Conservation (phyloP, 75 land plant species). For the Picea sitchensis region DNA sequence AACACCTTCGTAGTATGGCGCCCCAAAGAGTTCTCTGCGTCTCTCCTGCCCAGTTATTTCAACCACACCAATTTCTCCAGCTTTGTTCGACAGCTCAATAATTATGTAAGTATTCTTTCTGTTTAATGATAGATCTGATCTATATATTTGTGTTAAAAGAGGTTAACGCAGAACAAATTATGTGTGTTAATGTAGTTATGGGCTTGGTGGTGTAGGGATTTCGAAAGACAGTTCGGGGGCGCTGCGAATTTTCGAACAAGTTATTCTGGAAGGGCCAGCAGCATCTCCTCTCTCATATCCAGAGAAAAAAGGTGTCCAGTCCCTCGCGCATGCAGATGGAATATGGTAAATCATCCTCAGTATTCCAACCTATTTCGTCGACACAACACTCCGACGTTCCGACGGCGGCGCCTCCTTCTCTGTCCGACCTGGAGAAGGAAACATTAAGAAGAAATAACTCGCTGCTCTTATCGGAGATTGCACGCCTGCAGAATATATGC, state of each 20-base stretch:
- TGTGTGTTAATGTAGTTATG: too few species aligned
- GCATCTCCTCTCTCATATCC: constrained; percentile 80
- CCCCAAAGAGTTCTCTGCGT: constrained; percentile 59
- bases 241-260: constrained; percentile 92
- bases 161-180: too few species aligned
- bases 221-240: constrained; percentile 78
- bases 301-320: constrained; percentile 41
- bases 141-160: too few species aligned
- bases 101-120: constrained; percentile 55
- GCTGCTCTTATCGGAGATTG: constrained; percentile 69
- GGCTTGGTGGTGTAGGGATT: constrained; percentile 54
- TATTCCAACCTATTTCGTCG: neutral
- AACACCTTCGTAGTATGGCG: constrained; percentile 68
- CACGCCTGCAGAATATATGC: constrained; percentile 69
- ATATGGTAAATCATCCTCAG: neutral
- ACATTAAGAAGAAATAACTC: constrained; percentile 65
- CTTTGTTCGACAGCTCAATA: constrained; percentile 92
- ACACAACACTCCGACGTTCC: too few species aligned
- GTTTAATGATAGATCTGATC: too few species aligned
- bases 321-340: too few species aligned
- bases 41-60: constrained; percentile 63
- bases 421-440: constrained; percentile 80
- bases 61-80: constrained; percentile 77
- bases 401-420: constrained; percentile 22
- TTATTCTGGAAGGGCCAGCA: constrained; percentile 81